Evolutionary conservation across 495 filamentous ascomycete species (phyloP), one percentile per base, ranked within the genome.

Genomic region (Glonium stellatum): DNA sequence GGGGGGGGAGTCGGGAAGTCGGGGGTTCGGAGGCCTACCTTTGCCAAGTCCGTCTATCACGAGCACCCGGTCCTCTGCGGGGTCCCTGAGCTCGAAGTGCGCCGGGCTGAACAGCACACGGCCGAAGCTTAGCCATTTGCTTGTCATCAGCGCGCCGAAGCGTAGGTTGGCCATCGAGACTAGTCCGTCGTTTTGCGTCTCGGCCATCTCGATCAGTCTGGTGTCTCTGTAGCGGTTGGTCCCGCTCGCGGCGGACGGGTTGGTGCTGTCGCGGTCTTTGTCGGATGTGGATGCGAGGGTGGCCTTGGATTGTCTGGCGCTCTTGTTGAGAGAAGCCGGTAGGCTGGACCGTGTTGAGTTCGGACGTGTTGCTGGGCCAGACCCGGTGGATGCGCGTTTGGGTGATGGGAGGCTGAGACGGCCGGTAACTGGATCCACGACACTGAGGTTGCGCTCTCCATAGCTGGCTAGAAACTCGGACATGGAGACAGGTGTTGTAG

Each of bases 101-200:
- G 90, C 89, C 4, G 95, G 93, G 65, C 89, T 95, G 74, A 99
- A 96, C 9, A 99, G 81, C 0, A 97, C 91, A 55, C 92, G 84
- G 13, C 93, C 93, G 72, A 96, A 97, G 8, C 90, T 92, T 22
- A 99, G 80, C 92, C 92, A 97, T 59, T 84, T 82, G 70, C 84
- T 87, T 0, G 86, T 86, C 82, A 87, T 87, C 15, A 90, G 72
- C 10, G 87, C 86, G 36, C 86, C 89, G 4, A 91, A 90, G 12
- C 90, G 81, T 54, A 97, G 83, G 72, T 95, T 93, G 47, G 88
- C 88, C 57, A 87, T 84, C 0, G 87, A 83, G 15, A 82, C 79
- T 8, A 86, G 80, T 12, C 82, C 84, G 54, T 82, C 80, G 55
- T 80, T 78, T 34, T 85, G 82, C 21, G 75, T 73, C 66, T 83